These are phyloP conservation scores for Starmera dryadoides DNA, from an alignment of 805 yeast genomes.

Conservation along the genomic window DNA sequence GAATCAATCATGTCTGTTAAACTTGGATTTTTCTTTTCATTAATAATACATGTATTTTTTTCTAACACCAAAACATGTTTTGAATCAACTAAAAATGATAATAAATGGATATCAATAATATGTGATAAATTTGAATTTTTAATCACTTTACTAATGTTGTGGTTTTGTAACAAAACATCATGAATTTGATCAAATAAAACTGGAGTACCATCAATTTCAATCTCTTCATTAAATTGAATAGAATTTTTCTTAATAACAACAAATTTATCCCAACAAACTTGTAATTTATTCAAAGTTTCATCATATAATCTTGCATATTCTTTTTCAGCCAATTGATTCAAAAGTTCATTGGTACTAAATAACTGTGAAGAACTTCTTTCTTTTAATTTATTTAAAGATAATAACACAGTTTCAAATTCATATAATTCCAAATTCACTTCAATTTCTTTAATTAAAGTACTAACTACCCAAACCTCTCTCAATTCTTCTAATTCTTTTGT, in stretches of 20 bases:
- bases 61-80: constrained; percentile 1
- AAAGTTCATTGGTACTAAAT: not conserved
- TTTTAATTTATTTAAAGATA: constrained; percentile 11
- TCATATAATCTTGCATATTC: constrained; percentile 5
- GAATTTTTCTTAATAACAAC: constrained; percentile 2
- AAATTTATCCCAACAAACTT: constrained; percentile 9
- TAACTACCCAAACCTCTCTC: constrained; percentile 17
- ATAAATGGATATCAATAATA: constrained; percentile 9
- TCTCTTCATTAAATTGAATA: constrained; percentile 9
- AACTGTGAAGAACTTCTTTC: constrained; percentile 3
- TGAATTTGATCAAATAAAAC: constrained; percentile 9
- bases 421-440: constrained; percentile 16
- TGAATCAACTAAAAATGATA: constrained; percentile 6
- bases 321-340: not conserved
- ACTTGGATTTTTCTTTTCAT: not conserved
- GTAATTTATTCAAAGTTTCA: constrained; percentile 2
- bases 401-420: constrained; percentile 17
- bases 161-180: constrained; percentile 4
- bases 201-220: constrained; percentile 12
- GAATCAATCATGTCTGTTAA: constrained; percentile 1
- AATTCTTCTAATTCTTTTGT: constrained; percentile 11
- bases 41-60: constrained; percentile 3
- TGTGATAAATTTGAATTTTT: constrained; percentile 9
- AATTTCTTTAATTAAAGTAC: constrained; percentile 16
- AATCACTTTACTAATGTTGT: constrained; percentile 2